Evolutionary conservation across 345 rosid genomes (phyloP), one percentile per base, ranked within the genome.

Genomic region (Turnera subulata): DNA sequence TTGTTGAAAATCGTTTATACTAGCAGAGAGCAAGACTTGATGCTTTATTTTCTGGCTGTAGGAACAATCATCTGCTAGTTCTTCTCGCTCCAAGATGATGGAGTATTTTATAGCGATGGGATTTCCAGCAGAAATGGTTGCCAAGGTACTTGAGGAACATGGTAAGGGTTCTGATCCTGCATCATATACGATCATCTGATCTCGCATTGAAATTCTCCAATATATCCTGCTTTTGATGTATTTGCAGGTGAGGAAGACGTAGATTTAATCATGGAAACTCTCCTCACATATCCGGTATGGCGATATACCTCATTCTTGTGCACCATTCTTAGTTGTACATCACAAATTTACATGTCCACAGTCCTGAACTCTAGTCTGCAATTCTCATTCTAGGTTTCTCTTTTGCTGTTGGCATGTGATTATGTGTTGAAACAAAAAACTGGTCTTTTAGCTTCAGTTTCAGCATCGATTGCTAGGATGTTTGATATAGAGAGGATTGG

Each of bases 21-120:
- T 49, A 20, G 5, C 12, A 49, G 35, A 23, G 35, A 29, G 58
- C 64, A 45, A 54, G 15, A 3, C 26, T 66, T 53, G n/a, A 16
- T 69, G 50, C 18, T 17, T 29, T 16, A 39, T 70, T 58, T 45
- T 23, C 43, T 48, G 37, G 21, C 22, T 55, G 24, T 21, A 78
- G 83, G 73, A 32, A 43, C 64, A 67, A 20, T 45, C 86, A 33
- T 66, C 64, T 19, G 70, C 68, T 24, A 32, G 78, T 38, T 68
- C 84, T 66, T 74, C 81, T 11, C 71, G 70, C 59, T 75, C 81
- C 71, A 78, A 76, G 64, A 26, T 71, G 56, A 65, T 79, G 45
- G 72, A 77, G 66, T 80, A 70, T 55, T 82, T 79, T 52, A 55
- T 77, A 11, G 84, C 71, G 38, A 82, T 82, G 87, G 87, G 87